Percentiles rank a stretch among this genome's conserved stretches.
These are phyloP conservation scores for Rubia tinctorum DNA, from an alignment of 305 asterid species.

Conservation along the genomic window DNA sequence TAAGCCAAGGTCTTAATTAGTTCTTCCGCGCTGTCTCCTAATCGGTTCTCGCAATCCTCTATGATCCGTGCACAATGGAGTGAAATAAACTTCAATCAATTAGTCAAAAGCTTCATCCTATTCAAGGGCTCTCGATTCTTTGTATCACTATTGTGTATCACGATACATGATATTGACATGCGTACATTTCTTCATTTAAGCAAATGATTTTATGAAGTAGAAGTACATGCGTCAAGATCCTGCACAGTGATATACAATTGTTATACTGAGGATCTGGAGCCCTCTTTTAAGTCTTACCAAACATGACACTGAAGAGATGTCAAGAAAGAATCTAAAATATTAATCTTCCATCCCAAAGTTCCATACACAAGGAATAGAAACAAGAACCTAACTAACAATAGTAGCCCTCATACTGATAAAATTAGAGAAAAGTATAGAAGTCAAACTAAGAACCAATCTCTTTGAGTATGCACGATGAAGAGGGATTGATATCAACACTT, in stretches of 20 bases:
- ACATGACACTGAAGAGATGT: too few relatives aligned
- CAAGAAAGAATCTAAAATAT: neutral
- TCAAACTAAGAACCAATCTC: neutral
- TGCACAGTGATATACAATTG: too few relatives aligned
- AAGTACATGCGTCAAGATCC: too few relatives aligned
- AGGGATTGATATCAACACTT: neutral
- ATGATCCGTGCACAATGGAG: slow-evolving; percentile 40
- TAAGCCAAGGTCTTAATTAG: slow-evolving; percentile 34
- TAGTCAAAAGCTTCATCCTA: neutral
- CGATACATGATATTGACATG: too few relatives aligned
- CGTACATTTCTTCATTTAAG: too few relatives aligned
- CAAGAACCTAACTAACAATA: neutral
- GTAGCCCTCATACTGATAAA: neutral
- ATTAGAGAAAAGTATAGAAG: neutral
- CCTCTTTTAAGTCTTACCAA: too few relatives aligned
- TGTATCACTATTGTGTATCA: too few relatives aligned
- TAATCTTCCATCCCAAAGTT: too few relatives aligned
- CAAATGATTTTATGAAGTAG: too few relatives aligned
- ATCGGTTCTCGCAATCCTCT: slow-evolving; percentile 47
- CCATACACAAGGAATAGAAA: neutral
- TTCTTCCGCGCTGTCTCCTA: slow-evolving; percentile 39
- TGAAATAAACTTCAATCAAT: neutral
- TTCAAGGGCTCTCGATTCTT: neutral
- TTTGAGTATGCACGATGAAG: neutral
- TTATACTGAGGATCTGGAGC: too few relatives aligned